phyloP scores from a whole-genome alignment of 2,329 filamentous ascomycete species.

The Fusarium sp. region DNA sequence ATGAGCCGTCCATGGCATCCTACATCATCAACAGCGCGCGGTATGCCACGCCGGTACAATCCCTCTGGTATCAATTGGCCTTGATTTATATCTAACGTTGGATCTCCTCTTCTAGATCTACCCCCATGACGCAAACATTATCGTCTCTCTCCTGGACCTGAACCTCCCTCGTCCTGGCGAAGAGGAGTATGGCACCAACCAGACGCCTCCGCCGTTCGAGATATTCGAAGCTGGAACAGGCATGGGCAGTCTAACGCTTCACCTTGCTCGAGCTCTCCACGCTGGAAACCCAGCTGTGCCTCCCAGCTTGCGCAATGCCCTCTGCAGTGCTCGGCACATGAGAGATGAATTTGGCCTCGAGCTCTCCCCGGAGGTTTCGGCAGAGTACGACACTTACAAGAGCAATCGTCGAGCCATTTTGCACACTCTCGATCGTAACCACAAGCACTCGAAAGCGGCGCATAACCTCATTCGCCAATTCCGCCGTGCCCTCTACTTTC shows the following conservation, averaged over 20 bases:
- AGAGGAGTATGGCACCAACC: slow-evolving; percentile 45
- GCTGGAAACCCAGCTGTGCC: slow-evolving; percentile 68
- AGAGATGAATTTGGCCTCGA: slow-evolving; percentile 37
- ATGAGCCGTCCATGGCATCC: slow-evolving; percentile 73
- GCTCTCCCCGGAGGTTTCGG: slow-evolving; percentile 43
- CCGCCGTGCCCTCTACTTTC: slow-evolving; percentile 72
- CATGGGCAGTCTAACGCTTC: slow-evolving; percentile 79
- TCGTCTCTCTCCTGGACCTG: slow-evolving; percentile 78
- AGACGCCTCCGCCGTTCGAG: slow-evolving; percentile 61
- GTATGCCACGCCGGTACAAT: slow-evolving; percentile 70
- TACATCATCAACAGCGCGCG: slow-evolving; percentile 73
- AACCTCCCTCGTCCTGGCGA: slow-evolving; percentile 60
- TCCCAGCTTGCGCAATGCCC: slow-evolving; percentile 50
- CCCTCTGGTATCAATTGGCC: not conserved
- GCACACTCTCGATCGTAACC: slow-evolving; percentile 74
- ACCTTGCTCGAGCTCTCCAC: slow-evolving; percentile 78
- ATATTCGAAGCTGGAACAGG: slow-evolving; percentile 86
- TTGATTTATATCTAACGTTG: not conserved
- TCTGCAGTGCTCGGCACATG: slow-evolving; percentile 41
- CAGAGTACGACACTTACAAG: slow-evolving; percentile 55
- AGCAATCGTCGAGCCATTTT: slow-evolving; percentile 70
- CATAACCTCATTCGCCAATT: slow-evolving; percentile 71
- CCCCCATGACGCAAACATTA: slow-evolving; percentile 75
- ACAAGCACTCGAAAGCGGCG: slow-evolving; percentile 69
- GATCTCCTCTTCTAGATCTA: slow-evolving; percentile 56